These are phyloP conservation scores for Artemisia annua DNA, from an alignment of 129 eudicot species.

Conservation along the genomic window DNA sequence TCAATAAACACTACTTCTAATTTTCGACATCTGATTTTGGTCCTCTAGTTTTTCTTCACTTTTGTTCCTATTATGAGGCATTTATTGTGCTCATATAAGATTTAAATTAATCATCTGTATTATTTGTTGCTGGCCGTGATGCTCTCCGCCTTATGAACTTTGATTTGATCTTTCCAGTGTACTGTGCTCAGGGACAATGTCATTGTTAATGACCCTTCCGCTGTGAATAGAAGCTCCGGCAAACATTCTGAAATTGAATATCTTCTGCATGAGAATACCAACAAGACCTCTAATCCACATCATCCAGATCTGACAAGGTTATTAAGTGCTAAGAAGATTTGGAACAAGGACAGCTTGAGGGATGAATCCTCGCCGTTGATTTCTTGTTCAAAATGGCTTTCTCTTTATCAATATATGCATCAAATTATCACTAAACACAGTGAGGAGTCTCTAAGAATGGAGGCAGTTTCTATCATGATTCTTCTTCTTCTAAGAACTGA, in stretches of 20 bases:
- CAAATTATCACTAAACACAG: constrained; percentile 39
- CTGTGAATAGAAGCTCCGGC: constrained; percentile 34
- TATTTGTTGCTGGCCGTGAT: constrained; percentile 24
- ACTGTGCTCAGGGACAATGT: constrained; percentile 89
- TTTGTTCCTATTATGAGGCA: background rate
- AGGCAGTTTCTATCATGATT: constrained; percentile 82
- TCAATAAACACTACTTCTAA: background rate
- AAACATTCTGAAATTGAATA: constrained; percentile 28
- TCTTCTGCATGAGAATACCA: constrained; percentile 18
- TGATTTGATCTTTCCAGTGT: constrained; percentile 84
- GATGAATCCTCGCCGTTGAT: constrained; percentile 31
- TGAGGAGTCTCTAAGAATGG: constrained; percentile 53
- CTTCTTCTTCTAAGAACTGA: constrained; percentile 63
- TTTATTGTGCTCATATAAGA: background rate
- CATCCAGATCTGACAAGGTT: constrained; percentile 19
- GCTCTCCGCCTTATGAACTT: constrained; percentile 50
- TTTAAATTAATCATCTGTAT: background rate
- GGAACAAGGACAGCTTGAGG: constrained; percentile 23
- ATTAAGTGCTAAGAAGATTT: constrained; percentile 22
- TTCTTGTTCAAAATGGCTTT: constrained; percentile 48
- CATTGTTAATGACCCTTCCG: constrained; percentile 44
- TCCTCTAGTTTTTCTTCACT: too few relatives aligned
- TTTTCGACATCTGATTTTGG: too few relatives aligned
- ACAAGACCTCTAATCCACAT: constrained; percentile 29
- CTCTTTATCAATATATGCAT: constrained; percentile 52